Evolutionary conservation across 768 basidiomycete species (phyloP), one percentile per base, ranked within the genome.

Genomic region (Amanita muscaria): DNA sequence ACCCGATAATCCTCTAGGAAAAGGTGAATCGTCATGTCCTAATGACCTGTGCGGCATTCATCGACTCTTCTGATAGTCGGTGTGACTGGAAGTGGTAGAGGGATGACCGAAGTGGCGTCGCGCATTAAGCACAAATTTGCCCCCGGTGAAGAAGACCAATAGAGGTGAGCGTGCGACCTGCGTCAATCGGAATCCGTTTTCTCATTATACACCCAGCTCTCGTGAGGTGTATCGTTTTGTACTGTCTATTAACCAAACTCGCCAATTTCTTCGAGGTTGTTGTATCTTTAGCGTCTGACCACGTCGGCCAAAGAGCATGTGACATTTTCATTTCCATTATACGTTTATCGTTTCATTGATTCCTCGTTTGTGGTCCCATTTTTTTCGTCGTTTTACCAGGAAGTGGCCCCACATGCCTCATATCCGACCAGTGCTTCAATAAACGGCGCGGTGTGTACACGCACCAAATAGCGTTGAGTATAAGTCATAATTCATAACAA

Each of bases 21-120:
- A 71, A 74, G 90, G 90, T 86, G 54, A 35, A 75, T 59, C 47
- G 62, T n/a, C 53, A 45, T 49, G 47, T 22, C 43, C 21, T 24
- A 44, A 25, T 33, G 27, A 29, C 27, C 27, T 22, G 27, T 44
- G 45, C 42, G 9, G 18, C 12, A 12, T n/a, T 15, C 31, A 33
- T 40, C 37, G 42, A 37, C 47, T 35, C 48, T 31, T 52, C 39
- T 50, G 24, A 40, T 51, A 91, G 89, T 92, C 42, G 89, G 89
- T n/a, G 89, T 92, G 31, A 90, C 88, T 16, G 86, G 87, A 27
- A 88, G 84, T 54, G 89, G 89, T 7, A 85, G 85, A 63, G 88
- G 87, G 16, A 88, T 91, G 86, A 90, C 87, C 34, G 81, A 81
- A 56, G 75, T 79, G 3, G 73, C 70, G n/a, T 57, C 69, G 23